Evolutionary conservation across 352 stramenopile genomes (phyloP).

Genomic region (Phytophthora aleatoria): DNA sequence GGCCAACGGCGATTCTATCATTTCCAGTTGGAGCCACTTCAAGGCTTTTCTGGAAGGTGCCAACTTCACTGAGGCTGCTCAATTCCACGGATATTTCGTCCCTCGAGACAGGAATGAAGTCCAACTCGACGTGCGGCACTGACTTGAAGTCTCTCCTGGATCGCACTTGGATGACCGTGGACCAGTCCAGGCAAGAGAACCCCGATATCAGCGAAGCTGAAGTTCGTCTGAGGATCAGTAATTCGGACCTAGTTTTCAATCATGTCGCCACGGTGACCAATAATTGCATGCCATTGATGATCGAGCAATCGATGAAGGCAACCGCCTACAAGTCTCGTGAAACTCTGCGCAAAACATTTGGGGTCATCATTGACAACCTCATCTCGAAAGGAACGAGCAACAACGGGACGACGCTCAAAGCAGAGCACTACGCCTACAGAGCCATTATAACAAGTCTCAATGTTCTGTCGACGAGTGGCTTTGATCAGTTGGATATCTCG

Average conservation of each 20-base stretch:
- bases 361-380: constrained; percentile 47
- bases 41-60: constrained; percentile 19
- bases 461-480: too few relatives aligned
- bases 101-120: constrained; percentile 36
- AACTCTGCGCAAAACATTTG: constrained; percentile 47
- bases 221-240: constrained; percentile 43
- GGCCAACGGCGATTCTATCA: constrained; percentile 10
- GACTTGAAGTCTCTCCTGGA: constrained; percentile 46
- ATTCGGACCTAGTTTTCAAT: constrained; percentile 52
- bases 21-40: constrained; percentile 29
- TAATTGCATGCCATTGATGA: constrained; percentile 45
- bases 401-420: constrained; percentile 37
- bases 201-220: constrained; percentile 33
- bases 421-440: too few relatives aligned
- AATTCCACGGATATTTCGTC: constrained; percentile 16
- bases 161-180: constrained; percentile 37
- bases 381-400: constrained; percentile 34
- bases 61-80: constrained; percentile 23
- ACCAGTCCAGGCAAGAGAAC: constrained; percentile 36
- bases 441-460: too few relatives aligned
- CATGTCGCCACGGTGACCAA: constrained; percentile 47
- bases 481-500: constrained; percentile 39
- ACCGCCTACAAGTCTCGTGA: constrained; percentile 42
- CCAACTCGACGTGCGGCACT: constrained; percentile 37
- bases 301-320: too few relatives aligned